A percentile compares a stretch with the other conserved stretches of the same genome.
Conservation (phyloP, 2,329 filamentous ascomycete genomes). For the Hypoxylon rubiginosum region DNA sequence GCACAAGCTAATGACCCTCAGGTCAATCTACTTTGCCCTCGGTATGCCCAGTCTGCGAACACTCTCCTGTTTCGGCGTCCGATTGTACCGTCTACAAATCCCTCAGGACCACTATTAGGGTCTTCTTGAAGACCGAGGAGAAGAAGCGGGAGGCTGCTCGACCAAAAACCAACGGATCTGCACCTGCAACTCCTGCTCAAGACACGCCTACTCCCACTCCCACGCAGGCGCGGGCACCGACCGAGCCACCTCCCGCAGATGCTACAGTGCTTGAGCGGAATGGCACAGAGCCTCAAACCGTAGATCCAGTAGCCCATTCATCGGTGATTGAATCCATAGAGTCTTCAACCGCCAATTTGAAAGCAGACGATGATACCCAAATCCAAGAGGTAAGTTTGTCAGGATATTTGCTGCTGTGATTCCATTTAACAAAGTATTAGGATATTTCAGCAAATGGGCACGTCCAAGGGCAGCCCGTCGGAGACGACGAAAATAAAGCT, state of each 20-base stretch:
- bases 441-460: conserved; percentile 23
- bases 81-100: conserved; percentile 92
- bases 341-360: conserved; percentile 13
- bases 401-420: background rate
- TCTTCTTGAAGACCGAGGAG: conserved; percentile 90
- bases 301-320: conserved; percentile 24
- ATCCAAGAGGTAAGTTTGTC: conserved; percentile 34
- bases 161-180: conserved; percentile 60
- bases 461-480: conserved; percentile 24
- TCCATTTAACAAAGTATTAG: conserved; percentile 28
- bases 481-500: conserved; percentile 31
- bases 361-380: conserved; percentile 23
- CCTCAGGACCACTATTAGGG: conserved; percentile 90
- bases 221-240: conserved; percentile 48
- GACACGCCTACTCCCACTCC: conserved; percentile 54
- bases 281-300: conserved; percentile 28
- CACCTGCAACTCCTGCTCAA: conserved; percentile 59
- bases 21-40: conserved; percentile 81
- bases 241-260: conserved; percentile 40
- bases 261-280: conserved; percentile 17
- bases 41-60: conserved; percentile 92
- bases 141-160: conserved; percentile 83
- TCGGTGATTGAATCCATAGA: conserved; percentile 17
- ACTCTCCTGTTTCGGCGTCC: conserved; percentile 86
- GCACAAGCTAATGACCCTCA: conserved; percentile 54